A percentile compares a stretch with the other conserved stretches of the same genome.
Evolutionary conservation across 176 grass and related monocot species (phyloP).

Genomic region (Elymus sibiricus): DNA sequence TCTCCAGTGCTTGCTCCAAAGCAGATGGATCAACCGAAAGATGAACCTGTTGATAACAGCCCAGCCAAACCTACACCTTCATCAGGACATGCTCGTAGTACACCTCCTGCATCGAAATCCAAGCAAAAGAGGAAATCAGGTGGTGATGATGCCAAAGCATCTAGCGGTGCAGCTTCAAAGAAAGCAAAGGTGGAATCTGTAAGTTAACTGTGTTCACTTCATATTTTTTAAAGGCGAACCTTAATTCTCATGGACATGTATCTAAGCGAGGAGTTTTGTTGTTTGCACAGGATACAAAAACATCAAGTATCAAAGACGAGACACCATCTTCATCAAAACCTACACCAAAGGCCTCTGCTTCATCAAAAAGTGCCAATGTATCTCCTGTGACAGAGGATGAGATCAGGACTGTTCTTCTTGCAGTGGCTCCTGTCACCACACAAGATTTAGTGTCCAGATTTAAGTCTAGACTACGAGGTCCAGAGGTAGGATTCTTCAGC

Average conservation of each 20-base stretch:
- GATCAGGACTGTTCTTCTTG: slow-evolving; percentile 83
- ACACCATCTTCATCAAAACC: slow-evolving; percentile 46
- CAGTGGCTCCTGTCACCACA: slow-evolving; percentile 72
- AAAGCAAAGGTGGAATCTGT: slow-evolving; percentile 79
- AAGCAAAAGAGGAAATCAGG: slow-evolving; percentile 83
- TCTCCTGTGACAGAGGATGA: slow-evolving; percentile 92
- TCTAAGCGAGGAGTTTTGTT: neutral
- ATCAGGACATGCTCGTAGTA: slow-evolving; percentile 46
- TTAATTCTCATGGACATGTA: neutral
- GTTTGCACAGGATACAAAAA: slow-evolving; percentile 47
- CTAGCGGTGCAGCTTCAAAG: slow-evolving; percentile 57
- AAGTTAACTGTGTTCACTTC: slow-evolving; percentile 35
- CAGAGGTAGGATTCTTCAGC: slow-evolving; percentile 47
- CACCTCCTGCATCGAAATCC: slow-evolving; percentile 74
- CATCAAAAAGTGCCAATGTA: slow-evolving; percentile 37
- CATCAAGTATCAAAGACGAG: slow-evolving; percentile 54
- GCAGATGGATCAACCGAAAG: slow-evolving; percentile 74
- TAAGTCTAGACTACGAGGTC: slow-evolving; percentile 77
- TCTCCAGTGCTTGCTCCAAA: slow-evolving; percentile 86
- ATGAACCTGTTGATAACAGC: slow-evolving; percentile 73
- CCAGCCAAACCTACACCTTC: slow-evolving; percentile 53
- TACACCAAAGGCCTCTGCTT: slow-evolving; percentile 40
- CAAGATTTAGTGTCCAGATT: slow-evolving; percentile 94
- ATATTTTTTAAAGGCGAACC: neutral
- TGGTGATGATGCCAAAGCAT: slow-evolving; percentile 63